Evolutionary conservation across 192 early-diverging fungal genomes (phyloP).

Genomic region (Cetraspora pellucida): DNA sequence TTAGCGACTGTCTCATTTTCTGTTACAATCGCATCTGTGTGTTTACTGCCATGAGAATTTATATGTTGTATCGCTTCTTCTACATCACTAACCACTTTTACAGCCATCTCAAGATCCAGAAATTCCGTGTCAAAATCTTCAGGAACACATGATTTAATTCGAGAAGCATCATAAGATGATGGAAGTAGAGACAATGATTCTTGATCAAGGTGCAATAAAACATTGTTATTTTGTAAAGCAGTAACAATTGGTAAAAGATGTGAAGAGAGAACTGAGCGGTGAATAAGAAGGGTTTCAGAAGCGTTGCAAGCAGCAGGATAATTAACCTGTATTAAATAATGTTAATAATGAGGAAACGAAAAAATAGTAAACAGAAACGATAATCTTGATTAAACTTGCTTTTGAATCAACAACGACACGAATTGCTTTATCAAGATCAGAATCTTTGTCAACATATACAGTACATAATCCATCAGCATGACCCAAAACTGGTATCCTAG

Average conservation of each 20-base stretch:
- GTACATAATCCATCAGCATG: constrained; percentile 99
- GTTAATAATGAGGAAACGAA: not conserved
- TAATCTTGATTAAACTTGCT: constrained; percentile 23
- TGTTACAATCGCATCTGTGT: constrained; percentile 95
- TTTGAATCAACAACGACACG: constrained; percentile 91
- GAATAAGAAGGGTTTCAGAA: constrained; percentile 90
- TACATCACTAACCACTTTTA: constrained; percentile 73
- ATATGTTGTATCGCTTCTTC: constrained; percentile 89
- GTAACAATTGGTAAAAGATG: constrained; percentile 56
- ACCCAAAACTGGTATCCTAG: constrained; percentile 97
- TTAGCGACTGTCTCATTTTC: constrained; percentile 72
- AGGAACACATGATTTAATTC: constrained; percentile 33
- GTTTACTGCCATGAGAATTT: constrained; percentile 90
- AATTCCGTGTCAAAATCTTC: constrained; percentile 93
- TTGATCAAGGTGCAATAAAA: constrained; percentile 64
- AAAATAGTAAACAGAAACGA: not conserved
- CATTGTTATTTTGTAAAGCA: constrained; percentile 61
- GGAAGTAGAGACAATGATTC: constrained; percentile 42
- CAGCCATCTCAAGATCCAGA: constrained; percentile 82
- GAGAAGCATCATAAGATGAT: constrained; percentile 38
- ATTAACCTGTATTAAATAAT: constrained; percentile 54
- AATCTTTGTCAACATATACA: constrained; percentile 81
- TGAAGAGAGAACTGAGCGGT: constrained; percentile 48
- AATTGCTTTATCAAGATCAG: constrained; percentile 77
- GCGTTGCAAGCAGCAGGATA: constrained; percentile 97